Percentiles rank a stretch among this genome's conserved stretches.
phyloP scores from a whole-genome alignment of 805 yeast species.

The Yueomyces sp. region DNA sequence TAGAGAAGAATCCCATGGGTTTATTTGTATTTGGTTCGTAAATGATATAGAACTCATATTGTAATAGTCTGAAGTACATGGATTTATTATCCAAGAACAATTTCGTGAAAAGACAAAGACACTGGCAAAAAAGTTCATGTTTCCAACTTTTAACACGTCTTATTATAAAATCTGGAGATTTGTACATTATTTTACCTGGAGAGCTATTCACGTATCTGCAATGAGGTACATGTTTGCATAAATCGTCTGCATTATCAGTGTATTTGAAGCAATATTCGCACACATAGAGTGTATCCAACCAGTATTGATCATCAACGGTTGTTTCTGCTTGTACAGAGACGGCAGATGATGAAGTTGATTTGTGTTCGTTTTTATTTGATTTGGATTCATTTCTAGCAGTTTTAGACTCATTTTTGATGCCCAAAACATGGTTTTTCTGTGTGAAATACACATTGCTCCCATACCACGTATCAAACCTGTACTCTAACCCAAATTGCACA shows the following conservation, averaged over 20 bases:
- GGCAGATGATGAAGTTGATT: too few species aligned
- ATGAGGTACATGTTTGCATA: conserved; percentile 35
- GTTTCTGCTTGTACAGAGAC: too few species aligned
- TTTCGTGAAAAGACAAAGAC: conserved; percentile 73
- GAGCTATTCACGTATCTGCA: conserved; percentile 32
- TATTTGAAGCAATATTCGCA: conserved; percentile 84
- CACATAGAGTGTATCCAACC: conserved; percentile 54
- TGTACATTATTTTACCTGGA: conserved; percentile 63
- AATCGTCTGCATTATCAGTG: conserved; percentile 32
- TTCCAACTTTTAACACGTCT: conserved; percentile 54
- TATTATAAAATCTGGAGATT: conserved; percentile 42
- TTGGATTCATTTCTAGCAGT: too few species aligned
- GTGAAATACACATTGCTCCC: conserved; percentile 72
- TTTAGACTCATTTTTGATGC: background rate
- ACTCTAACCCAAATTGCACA: conserved; percentile 51
- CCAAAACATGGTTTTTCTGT: conserved; percentile 3
- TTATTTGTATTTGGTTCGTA: conserved; percentile 36
- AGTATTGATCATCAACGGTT: conserved; percentile 10
- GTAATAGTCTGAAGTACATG: conserved; percentile 64
- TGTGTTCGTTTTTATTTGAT: too few species aligned
- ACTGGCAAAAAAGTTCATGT: conserved; percentile 62
- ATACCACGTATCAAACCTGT: conserved; percentile 71
- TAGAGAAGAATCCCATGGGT: conserved; percentile 89
- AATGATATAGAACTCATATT: conserved; percentile 66
- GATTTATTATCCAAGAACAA: conserved; percentile 84